phyloP scores from a whole-genome alignment of 352 stramenopile species.

The Peronospora belbahrii region DNA sequence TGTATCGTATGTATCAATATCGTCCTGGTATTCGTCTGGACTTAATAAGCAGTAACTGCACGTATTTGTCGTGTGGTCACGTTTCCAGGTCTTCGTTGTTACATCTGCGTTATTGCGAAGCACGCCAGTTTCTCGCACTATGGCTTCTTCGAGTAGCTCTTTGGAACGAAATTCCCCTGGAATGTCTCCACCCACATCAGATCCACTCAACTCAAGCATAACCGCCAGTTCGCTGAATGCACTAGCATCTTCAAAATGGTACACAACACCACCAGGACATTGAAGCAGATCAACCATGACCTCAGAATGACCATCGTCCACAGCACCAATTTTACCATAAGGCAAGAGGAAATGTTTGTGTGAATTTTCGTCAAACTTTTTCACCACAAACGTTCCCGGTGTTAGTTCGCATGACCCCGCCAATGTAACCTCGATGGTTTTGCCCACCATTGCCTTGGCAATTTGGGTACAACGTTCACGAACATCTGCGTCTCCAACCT shows the following conservation, averaged over 20 bases:
- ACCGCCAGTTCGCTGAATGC: conserved; percentile 27
- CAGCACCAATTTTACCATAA: background rate
- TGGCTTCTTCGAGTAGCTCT: conserved; percentile 31
- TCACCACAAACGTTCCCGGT: conserved; percentile 14
- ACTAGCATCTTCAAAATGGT: conserved; percentile 16
- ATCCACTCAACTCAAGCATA: conserved; percentile 26
- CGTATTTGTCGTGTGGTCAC: background rate
- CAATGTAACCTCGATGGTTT: conserved; percentile 22
- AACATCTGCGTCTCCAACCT: conserved; percentile 6
- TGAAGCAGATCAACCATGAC: conserved; percentile 19
- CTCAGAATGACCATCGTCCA: conserved; percentile 1
- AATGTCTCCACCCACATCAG: conserved; percentile 14
- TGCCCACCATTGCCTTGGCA: conserved; percentile 22
- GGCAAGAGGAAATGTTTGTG: conserved; percentile 13
- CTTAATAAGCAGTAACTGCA: conserved; percentile 25
- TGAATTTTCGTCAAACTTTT: conserved; percentile 14
- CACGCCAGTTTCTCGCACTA: conserved; percentile 22
- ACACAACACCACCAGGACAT: conserved; percentile 16
- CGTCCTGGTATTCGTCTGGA: conserved; percentile 12
- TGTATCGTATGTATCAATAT: conserved; percentile 7
- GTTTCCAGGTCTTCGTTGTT: background rate
- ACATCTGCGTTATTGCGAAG: conserved; percentile 1
- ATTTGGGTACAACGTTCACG: conserved; percentile 17
- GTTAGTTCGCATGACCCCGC: conserved; percentile 6
- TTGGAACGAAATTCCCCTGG: conserved; percentile 31